phyloP scores from a whole-genome alignment of 441 rosid species.

The Aleurites moluccanus region DNA sequence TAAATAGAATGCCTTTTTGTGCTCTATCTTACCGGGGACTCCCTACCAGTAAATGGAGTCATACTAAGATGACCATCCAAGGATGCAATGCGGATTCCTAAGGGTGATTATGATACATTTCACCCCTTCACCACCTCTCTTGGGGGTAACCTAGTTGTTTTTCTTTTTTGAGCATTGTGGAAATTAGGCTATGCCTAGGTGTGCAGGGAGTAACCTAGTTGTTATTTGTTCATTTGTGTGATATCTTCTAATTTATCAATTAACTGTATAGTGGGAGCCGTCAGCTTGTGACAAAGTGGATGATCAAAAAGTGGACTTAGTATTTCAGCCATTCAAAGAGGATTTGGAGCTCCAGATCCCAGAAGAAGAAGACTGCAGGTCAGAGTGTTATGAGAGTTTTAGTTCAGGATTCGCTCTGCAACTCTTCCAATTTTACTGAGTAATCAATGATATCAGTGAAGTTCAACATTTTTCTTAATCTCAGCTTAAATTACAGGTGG shows the following conservation, averaged over 20 bases:
- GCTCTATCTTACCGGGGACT: too few species aligned
- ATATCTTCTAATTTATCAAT: not conserved
- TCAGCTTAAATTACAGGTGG: conserved; percentile 57
- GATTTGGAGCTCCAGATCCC: conserved; percentile 74
- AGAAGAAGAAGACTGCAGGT: conserved; percentile 66
- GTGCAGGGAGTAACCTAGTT: not conserved
- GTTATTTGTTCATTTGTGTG: not conserved
- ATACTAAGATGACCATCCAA: too few species aligned
- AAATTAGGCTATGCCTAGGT: too few species aligned
- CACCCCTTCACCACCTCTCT: not conserved
- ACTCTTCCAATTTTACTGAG: not conserved
- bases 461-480: not conserved
- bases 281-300: conserved; percentile 51
- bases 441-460: not conserved
- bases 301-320: conserved; percentile 50
- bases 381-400: not conserved
- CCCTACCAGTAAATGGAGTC: too few species aligned
- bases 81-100: too few species aligned
- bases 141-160: not conserved
- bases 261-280: conserved; percentile 72
- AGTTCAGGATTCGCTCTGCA: not conserved
- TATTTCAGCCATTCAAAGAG: conserved; percentile 59
- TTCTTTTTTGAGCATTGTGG: too few species aligned
- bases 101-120: too few species aligned
- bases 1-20: too few species aligned